Base-by-base conservation (phyloP, 2,329 filamentous ascomycete genomes). In the Nannizziopsis arthrosporioides region DNA sequence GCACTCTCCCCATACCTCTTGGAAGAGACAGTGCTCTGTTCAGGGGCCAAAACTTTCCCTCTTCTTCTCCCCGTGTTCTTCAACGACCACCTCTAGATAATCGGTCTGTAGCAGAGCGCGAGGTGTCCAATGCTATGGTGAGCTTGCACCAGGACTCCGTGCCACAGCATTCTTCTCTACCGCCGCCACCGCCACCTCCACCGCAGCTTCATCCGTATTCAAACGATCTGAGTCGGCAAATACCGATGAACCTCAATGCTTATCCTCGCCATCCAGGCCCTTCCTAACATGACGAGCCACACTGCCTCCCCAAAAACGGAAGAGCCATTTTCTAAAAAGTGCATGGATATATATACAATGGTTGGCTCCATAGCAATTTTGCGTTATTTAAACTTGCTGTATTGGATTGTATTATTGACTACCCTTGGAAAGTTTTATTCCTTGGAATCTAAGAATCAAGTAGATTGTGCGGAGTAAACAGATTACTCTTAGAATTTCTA, bases 91-190 rank as follows among this genome's bases (percentile, higher is more conserved):
- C 32, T 15, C 14, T 47, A 8, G 38, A 47, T 14, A 37, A 47
- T 27, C 37, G 45, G 3, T 35, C 45, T 3, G 30, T 38, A n/a
- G 45, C 45, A 5, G 45, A 47, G 17, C 45, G 38, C 4, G 45
- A 47, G 30, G 38, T 37, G 12, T 47, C 45, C 9, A 42, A 19
- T 17, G 45, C 27, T 4, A 47, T 47, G 45, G 18, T 42, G 15
- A 47, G 31, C 31, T 22, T 47, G 45, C 45, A 47, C 17, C 45
- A 47, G 9, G 45, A 47, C 17, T 11, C 37, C 1, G 19, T 36
- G 9, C 17, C 45, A n/a, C 45, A 47, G 11, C 44, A 46, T 34
- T 17, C 44, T 6, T 22, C 35, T 12, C 30, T 32, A n/a, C n/a
- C n/a, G 9, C 44, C 31, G 11, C 38, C 30, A 17, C 45, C 40